A percentile compares a stretch with the other conserved stretches of the same genome.
Conservation (phyloP, 768 basidiomycete species). For the Lactifluus pinguis region DNA sequence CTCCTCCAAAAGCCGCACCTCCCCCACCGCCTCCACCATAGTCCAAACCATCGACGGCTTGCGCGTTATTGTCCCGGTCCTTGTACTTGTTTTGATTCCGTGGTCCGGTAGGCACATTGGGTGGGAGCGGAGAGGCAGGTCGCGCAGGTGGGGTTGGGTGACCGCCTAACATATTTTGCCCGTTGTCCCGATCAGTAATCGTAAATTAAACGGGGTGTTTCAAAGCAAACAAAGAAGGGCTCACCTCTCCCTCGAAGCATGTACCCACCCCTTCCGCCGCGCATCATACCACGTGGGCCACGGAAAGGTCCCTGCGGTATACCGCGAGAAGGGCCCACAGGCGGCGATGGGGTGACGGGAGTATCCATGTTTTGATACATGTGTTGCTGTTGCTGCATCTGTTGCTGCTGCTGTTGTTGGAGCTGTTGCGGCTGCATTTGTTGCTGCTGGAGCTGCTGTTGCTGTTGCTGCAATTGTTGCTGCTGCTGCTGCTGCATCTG, state of each 20-base stretch:
- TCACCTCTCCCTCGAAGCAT: slow-evolving; percentile 35
- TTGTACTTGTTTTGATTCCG: slow-evolving; percentile 87
- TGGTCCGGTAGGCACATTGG: slow-evolving; percentile 81
- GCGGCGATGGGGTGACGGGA: slow-evolving; percentile 39
- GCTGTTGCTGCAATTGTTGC: not conserved
- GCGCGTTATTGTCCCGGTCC: slow-evolving; percentile 77
- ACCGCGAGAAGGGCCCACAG: slow-evolving; percentile 22
- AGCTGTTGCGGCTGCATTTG: slow-evolving; percentile 27
- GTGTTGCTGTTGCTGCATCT: slow-evolving; percentile 24
- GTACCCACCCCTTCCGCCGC: slow-evolving; percentile 36
- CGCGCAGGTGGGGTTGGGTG: slow-evolving; percentile 50
- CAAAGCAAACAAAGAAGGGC: too few relatives aligned
- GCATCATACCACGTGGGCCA: slow-evolving; percentile 36
- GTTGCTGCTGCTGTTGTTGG: slow-evolving; percentile 34
- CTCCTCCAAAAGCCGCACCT: slow-evolving; percentile 15
- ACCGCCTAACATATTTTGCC: not conserved
- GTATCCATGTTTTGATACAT: slow-evolving; percentile 62
- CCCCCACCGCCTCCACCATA: slow-evolving; percentile 50
- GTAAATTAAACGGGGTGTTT: too few relatives aligned
- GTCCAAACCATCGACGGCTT: slow-evolving; percentile 82
- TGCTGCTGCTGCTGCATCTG: slow-evolving; percentile 12
- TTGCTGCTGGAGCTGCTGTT: slow-evolving; percentile 40
- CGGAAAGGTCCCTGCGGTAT: slow-evolving; percentile 34
- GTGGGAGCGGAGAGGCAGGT: slow-evolving; percentile 77
- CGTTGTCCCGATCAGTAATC: not conserved